A percentile compares a stretch with the other conserved stretches of the same genome.
phyloP scores from a whole-genome alignment of 1,284 basidiomycete species.

The Trichosporon sp. region DNA sequence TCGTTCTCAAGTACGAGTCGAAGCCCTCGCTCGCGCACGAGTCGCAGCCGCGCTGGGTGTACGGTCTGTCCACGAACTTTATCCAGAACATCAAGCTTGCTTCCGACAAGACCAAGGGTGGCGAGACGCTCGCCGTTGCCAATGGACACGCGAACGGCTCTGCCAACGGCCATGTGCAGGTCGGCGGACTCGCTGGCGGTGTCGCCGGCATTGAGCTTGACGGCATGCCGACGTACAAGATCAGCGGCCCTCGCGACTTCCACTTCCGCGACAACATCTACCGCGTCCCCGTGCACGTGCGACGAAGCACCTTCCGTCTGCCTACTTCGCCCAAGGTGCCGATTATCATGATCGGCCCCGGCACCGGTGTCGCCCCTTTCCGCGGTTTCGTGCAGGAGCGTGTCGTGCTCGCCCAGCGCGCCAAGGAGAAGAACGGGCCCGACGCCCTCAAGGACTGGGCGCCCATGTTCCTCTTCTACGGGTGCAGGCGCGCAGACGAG shows the following conservation, averaged over 20 bases:
- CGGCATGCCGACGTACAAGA: constrained; percentile 64
- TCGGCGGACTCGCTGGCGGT: constrained; percentile 16
- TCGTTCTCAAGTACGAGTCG: constrained; percentile 88
- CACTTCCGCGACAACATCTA: constrained; percentile 68
- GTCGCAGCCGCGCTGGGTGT: constrained; percentile 63
- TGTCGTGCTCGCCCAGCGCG: constrained; percentile 88
- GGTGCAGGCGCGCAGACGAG: constrained; percentile 80
- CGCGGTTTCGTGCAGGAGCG: constrained; percentile 97
- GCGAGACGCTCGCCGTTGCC: not conserved
- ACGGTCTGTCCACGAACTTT: constrained; percentile 88
- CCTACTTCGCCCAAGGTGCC: constrained; percentile 97
- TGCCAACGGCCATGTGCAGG: constrained; percentile 4
- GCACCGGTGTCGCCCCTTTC: constrained; percentile 98
- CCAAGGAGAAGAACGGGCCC: constrained; percentile 84
- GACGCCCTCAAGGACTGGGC: constrained; percentile 95
- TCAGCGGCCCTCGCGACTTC: constrained; percentile 83
- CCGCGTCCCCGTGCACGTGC: constrained; percentile 89
- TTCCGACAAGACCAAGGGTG: constrained; percentile 39
- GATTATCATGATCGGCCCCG: constrained; percentile 97
- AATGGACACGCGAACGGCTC: constrained; percentile 11
- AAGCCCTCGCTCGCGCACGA: constrained; percentile 62
- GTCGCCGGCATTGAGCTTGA: constrained; percentile 22
- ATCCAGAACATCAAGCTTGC: constrained; percentile 84
- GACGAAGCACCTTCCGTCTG: constrained; percentile 91
- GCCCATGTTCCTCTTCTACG: constrained; percentile 90